These are phyloP conservation scores for Volvox reticuliferus DNA, from an alignment of 139 green algal genomes.

Conservation along the genomic window DNA sequence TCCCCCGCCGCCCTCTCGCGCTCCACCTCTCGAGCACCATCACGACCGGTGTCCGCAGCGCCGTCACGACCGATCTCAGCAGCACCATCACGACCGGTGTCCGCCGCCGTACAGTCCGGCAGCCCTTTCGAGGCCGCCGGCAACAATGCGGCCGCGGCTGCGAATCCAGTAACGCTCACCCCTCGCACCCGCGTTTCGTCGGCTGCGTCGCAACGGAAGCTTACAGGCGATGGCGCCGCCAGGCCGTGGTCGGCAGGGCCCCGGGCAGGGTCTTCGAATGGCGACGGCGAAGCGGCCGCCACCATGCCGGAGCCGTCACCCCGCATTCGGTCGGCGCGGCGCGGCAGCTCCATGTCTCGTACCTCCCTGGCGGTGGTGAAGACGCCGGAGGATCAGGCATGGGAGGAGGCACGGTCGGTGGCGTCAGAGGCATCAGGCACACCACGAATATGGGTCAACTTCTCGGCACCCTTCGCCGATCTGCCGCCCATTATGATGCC, in stretches of 20 bases:
- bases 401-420: constrained; percentile 48
- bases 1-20: constrained; percentile 46
- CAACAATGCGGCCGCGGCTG: neutral
- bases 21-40: neutral
- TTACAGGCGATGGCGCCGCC: neutral
- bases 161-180: neutral
- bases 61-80: neutral
- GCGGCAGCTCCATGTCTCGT: neutral
- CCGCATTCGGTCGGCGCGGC: neutral
- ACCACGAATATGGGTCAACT: constrained; percentile 69
- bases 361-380: neutral
- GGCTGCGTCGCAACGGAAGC: neutral
- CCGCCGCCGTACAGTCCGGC: neutral
- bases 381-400: constrained; percentile 46
- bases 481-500: constrained; percentile 67
- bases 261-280: neutral
- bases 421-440: constrained; percentile 37
- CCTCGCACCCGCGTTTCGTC: neutral
- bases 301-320: neutral
- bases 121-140: neutral
- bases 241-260: neutral
- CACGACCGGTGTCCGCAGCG: constrained; percentile 17
- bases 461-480: constrained; percentile 65
- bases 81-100: neutral
- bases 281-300: neutral